phyloP scores from a whole-genome alignment of 768 basidiomycete genomes.

The Lactarius hengduanensis region DNA sequence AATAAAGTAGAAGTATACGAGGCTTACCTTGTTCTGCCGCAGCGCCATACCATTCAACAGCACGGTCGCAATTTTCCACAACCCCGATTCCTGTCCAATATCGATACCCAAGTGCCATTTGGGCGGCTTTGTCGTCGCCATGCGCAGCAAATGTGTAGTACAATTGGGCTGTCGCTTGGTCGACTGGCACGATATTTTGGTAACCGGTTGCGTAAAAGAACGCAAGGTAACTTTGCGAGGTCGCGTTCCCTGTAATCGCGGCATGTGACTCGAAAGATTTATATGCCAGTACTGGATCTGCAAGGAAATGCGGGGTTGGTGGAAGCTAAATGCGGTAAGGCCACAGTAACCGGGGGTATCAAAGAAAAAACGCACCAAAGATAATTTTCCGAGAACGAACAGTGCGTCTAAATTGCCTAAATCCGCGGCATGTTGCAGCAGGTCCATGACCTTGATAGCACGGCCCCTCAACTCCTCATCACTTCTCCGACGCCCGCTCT shows the following conservation, averaged over 20 bases:
- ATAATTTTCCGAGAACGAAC: conserved; percentile 63
- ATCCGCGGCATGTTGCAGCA: conserved; percentile 78
- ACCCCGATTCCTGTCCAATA: conserved; percentile 97
- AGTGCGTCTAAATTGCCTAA: conserved; percentile 74
- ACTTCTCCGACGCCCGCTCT: conserved; percentile 44
- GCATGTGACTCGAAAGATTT: conserved; percentile 65
- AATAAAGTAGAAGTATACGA: background rate
- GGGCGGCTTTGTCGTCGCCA: conserved; percentile 80
- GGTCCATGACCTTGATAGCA: conserved; percentile 77
- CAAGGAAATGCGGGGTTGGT: conserved; percentile 61
- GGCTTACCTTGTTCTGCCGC: conserved; percentile 79
- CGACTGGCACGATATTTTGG: conserved; percentile 54
- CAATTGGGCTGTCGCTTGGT: conserved; percentile 81
- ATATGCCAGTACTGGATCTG: conserved; percentile 62
- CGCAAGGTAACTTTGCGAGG: conserved; percentile 80
- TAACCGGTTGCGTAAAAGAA: conserved; percentile 93
- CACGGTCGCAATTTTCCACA: conserved; percentile 77
- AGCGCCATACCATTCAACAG: conserved; percentile 85
- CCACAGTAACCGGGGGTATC: background rate
- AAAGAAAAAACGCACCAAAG: conserved; percentile 46
- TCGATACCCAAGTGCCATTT: conserved; percentile 91
- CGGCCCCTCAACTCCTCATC: conserved; percentile 68
- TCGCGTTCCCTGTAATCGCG: conserved; percentile 70
- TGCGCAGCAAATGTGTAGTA: conserved; percentile 95
- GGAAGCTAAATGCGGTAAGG: conserved; percentile 53